Evolutionary conservation across 345 rosid species (phyloP), one percentile per base, ranked within the genome.

Genomic region (Conringia planisiliqua): DNA sequence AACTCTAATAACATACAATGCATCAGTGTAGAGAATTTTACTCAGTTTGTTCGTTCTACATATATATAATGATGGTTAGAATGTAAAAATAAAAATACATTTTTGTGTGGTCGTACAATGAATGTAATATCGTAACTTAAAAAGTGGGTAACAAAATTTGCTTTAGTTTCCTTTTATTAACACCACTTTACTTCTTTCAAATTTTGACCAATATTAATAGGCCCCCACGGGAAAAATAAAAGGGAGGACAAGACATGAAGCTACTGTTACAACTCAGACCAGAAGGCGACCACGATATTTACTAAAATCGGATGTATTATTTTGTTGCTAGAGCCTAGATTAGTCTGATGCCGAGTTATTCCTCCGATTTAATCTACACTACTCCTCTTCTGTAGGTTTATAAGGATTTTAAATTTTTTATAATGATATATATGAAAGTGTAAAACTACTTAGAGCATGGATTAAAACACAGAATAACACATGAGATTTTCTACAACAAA

Each of bases 191-290:
- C 10, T 54, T 70, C 51, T 62, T 70, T 76, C 13, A 55, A 30
- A 27, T 57, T 59, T 68, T 76, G 58, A 76, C 80, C 75, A 70
- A 40, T 4, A 29, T 50, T 29, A 76, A 33, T n/a, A 51, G 63
- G 48, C 17, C 38, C 47, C 10, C 40, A 10, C 60, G 33, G 43
- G 48, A 16, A 60, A 29, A 3, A 24, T 7, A 44, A 35, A 48
- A 35, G 39, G 12, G 30, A 47, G 10, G 29, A 67, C 61, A 66
- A 75, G 54, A 59, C n/a, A 55, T 29, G 60, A 55, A 55, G 29
- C 26, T 16, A 16, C 22, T 24, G 59, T 51, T 36, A 67, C 61
- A 66, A 14, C 44, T 47, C 32, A 3, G 46, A 50, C 42, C 24
- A 48, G 51, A 36, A 46, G 29, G 59, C 10, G 14, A 61, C n/a